These are phyloP conservation scores for Trichoderma sp. DNA, from an alignment of 2,329 filamentous ascomycete species.

Conservation along the genomic window DNA sequence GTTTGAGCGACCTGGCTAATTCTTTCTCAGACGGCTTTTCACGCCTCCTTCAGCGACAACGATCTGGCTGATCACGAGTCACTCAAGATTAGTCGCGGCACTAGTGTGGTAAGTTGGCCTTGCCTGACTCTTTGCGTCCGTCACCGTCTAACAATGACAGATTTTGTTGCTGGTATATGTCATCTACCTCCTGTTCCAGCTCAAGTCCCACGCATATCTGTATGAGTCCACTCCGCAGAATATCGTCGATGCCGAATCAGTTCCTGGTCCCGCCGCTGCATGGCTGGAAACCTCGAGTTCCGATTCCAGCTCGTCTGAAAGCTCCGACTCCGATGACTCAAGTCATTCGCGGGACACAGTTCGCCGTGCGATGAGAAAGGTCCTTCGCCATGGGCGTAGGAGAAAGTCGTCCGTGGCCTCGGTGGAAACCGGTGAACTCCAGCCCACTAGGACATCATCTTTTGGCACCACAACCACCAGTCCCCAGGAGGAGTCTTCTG, in stretches of 20 bases:
- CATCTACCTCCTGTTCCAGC: slow-evolving; percentile 84
- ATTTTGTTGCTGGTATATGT: slow-evolving; percentile 79
- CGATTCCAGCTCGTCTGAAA: slow-evolving; percentile 59
- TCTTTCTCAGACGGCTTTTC: slow-evolving; percentile 72
- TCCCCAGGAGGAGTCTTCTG: slow-evolving; percentile 45
- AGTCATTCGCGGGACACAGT: slow-evolving; percentile 64
- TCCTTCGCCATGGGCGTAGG: slow-evolving; percentile 68
- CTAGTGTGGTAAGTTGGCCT: slow-evolving; percentile 68
- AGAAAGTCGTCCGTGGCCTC: slow-evolving; percentile 78
- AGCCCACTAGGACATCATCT: slow-evolving; percentile 46
- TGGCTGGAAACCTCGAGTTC: slow-evolving; percentile 74
- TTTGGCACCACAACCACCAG: slow-evolving; percentile 43
- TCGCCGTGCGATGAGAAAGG: slow-evolving; percentile 73
- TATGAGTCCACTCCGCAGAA: slow-evolving; percentile 91
- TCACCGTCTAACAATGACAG: slow-evolving; percentile 40
- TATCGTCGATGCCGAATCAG: slow-evolving; percentile 87
- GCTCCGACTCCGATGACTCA: slow-evolving; percentile 68
- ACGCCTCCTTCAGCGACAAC: slow-evolving; percentile 75
- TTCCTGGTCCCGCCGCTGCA: slow-evolving; percentile 79
- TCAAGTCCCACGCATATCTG: slow-evolving; percentile 89
- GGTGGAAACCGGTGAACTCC: slow-evolving; percentile 54
- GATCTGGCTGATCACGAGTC: slow-evolving; percentile 68
- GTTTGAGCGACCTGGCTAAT: slow-evolving; percentile 33
- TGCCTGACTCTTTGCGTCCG: neutral
- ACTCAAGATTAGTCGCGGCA: slow-evolving; percentile 84